Percentiles rank a stretch among this genome's conserved stretches.
Evolutionary conservation across 2,329 filamentous ascomycete species (phyloP).

Genomic region (Coniochaeta prunicola): DNA sequence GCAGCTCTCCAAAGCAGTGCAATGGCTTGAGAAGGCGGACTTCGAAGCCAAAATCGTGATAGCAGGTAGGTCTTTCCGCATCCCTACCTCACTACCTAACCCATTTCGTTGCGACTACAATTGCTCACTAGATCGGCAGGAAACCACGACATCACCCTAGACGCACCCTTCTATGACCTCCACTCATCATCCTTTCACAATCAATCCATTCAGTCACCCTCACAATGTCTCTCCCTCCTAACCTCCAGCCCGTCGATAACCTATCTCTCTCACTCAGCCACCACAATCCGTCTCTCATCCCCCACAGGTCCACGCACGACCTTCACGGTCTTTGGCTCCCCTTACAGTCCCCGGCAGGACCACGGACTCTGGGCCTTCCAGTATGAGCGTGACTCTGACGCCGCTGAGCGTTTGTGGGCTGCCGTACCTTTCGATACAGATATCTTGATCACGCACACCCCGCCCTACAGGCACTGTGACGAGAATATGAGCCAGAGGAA

Average conservation of each 20-base stretch:
- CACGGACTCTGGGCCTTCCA: slow-evolving; percentile 59
- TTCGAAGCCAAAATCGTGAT: slow-evolving; percentile 67
- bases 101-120: background rate
- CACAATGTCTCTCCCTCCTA: slow-evolving; percentile 44
- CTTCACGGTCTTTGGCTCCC: slow-evolving; percentile 66
- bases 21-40: slow-evolving; percentile 60
- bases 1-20: slow-evolving; percentile 50
- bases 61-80: slow-evolving; percentile 42
- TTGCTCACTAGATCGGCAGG: slow-evolving; percentile 34
- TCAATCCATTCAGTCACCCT: background rate
- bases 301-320: slow-evolving; percentile 47
- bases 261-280: slow-evolving; percentile 55
- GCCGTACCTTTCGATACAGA: slow-evolving; percentile 54
- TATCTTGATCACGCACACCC: slow-evolving; percentile 65
- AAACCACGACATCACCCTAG: slow-evolving; percentile 70
- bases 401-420: slow-evolving; percentile 43
- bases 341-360: slow-evolving; percentile 45
- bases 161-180: slow-evolving; percentile 49
- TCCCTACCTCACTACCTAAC: background rate
- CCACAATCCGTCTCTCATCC: slow-evolving; percentile 45
- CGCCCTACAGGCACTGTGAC: slow-evolving; percentile 54
- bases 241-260: slow-evolving; percentile 47
- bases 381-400: slow-evolving; percentile 33
- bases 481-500: slow-evolving; percentile 26
- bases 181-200: background rate